These are phyloP conservation scores for Amoebophrya sp. DNA, from an alignment of 169 alveolate species.

Conservation along the genomic window DNA sequence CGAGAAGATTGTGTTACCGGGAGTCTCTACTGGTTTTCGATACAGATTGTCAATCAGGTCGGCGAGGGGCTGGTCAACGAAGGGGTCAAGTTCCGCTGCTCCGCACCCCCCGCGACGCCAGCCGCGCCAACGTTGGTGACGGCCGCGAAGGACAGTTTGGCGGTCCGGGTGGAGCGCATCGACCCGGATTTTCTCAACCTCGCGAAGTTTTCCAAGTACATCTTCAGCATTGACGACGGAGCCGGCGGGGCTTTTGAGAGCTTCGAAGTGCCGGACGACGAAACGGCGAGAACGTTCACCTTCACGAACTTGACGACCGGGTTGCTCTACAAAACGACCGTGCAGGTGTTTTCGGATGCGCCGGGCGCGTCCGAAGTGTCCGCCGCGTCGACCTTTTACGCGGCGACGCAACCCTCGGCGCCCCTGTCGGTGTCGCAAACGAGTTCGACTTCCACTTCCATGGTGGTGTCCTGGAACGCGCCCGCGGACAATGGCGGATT, in stretches of 20 bases:
- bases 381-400: neutral
- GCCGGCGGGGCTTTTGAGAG: neutral
- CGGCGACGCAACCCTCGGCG: conserved; percentile 9
- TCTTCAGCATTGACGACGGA: neutral
- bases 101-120: neutral
- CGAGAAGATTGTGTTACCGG: neutral
- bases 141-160: neutral
- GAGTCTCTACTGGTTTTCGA: neutral
- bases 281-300: neutral
- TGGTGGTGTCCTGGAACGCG: neutral
- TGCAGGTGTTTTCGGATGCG: conserved; percentile 16
- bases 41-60: neutral
- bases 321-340: neutral
- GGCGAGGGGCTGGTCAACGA: neutral
- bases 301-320: conserved; percentile 18
- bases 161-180: neutral
- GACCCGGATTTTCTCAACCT: neutral
- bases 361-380: neutral
- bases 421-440: neutral
- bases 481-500: neutral
- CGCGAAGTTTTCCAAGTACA: neutral
- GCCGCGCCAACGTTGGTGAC: neutral
- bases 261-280: neutral
- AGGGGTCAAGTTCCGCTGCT: neutral
- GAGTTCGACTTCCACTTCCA: neutral